phyloP scores from a whole-genome alignment of 192 early-diverging fungal species.

The Haplosporangium gracile region DNA sequence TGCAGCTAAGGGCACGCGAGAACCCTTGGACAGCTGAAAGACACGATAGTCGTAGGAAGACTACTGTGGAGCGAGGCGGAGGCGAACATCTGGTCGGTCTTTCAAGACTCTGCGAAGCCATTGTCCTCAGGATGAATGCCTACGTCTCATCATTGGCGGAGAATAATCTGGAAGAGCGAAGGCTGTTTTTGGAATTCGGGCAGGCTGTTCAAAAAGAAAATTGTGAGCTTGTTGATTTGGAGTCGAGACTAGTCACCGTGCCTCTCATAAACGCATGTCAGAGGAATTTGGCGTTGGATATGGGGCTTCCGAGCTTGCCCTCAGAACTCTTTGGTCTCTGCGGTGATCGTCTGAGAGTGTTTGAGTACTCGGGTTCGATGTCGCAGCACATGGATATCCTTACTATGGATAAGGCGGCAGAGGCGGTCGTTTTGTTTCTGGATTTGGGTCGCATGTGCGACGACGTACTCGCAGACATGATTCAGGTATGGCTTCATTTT shows the following conservation, averaged over 20 bases:
- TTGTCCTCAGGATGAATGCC: slow-evolving; percentile 1
- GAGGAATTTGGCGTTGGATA: background rate
- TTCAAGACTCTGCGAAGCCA: slow-evolving; percentile 17
- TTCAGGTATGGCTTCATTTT: background rate
- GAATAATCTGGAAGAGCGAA: background rate
- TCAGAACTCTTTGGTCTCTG: slow-evolving; percentile 15
- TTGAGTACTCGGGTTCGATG: background rate
- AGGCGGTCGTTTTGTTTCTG: slow-evolving; percentile 13
- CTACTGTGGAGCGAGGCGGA: background rate
- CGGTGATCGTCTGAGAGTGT: background rate
- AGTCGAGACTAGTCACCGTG: slow-evolving; percentile 10
- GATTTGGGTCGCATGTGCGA: slow-evolving; percentile 30
- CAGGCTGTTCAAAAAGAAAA: background rate
- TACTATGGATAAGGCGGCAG: background rate
- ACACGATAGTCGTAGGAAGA: background rate
- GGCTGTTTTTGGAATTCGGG: background rate
- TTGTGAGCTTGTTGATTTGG: slow-evolving; percentile 9
- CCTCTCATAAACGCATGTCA: slow-evolving; percentile 15
- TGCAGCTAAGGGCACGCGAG: slow-evolving; percentile 14
- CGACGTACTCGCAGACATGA: slow-evolving; percentile 17
- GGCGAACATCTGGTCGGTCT: slow-evolving; percentile 14
- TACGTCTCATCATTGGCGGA: slow-evolving; percentile 1
- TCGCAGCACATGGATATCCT: background rate
- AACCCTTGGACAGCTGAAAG: slow-evolving; percentile 4
- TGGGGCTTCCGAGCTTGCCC: background rate